phyloP scores from a whole-genome alignment of 1,284 basidiomycete genomes.

The Boletus sp. region DNA sequence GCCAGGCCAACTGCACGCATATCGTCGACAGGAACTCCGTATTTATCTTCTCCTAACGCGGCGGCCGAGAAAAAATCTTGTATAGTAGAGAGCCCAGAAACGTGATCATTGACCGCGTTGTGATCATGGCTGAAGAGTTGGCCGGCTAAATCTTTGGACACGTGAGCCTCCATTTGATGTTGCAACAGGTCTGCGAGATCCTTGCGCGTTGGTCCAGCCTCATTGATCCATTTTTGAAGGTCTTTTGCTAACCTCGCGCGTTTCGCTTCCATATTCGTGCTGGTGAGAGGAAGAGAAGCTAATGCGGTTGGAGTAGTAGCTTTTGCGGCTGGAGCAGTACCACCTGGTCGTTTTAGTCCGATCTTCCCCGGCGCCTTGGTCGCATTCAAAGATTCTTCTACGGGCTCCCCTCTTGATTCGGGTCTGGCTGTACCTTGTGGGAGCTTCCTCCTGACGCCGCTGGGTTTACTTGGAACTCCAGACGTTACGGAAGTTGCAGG shows the following conservation, averaged over 20 bases:
- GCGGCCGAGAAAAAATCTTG: constrained; percentile 72
- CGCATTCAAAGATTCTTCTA: constrained; percentile 44
- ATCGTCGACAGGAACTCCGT: constrained; percentile 52
- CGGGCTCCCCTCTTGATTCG: constrained; percentile 59
- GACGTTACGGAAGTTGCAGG: constrained; percentile 32
- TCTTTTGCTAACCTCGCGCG: constrained; percentile 77
- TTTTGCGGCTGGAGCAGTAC: constrained; percentile 34
- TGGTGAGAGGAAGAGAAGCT: constrained; percentile 57
- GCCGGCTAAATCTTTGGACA: constrained; percentile 73
- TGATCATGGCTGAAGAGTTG: constrained; percentile 96
- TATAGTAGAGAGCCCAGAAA: constrained; percentile 73
- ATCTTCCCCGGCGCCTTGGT: constrained; percentile 45
- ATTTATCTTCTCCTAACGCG: constrained; percentile 58
- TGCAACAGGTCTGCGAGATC: constrained; percentile 88
- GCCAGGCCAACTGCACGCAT: constrained; percentile 75
- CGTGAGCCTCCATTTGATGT: constrained; percentile 87
- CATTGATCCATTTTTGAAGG: constrained; percentile 78
- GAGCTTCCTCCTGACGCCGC: constrained; percentile 67
- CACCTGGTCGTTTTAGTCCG: constrained; percentile 52
- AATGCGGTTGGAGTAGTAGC: constrained; percentile 33
- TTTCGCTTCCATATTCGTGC: constrained; percentile 74
- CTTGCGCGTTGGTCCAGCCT: constrained; percentile 76
- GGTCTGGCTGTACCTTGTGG: constrained; percentile 62
- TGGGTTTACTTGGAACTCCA: constrained; percentile 47
- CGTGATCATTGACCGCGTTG: constrained; percentile 91